Base-by-base conservation (phyloP, 805 yeast species). In the Metschnikowia baotianmanensis region DNA sequence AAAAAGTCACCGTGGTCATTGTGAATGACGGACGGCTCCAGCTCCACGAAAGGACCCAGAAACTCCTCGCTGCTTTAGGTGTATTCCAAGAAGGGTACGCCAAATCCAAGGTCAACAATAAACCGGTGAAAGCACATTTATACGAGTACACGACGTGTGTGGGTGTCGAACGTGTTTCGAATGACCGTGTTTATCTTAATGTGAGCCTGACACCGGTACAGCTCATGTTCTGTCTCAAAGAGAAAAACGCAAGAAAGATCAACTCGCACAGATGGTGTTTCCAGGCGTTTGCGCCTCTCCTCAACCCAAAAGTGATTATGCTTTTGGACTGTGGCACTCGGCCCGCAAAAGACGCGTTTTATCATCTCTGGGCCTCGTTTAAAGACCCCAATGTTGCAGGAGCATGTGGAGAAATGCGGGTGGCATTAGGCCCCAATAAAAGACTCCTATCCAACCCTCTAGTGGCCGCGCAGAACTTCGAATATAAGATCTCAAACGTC, bases 231-330 rank as follows among this genome's bases (percentile, higher is more conserved):
- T 91, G 96, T 55, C 67, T 91, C 55, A 91, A 91, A 58, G 98
- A 91, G 57, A 80, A 82, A 56, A 91, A 91, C 61, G 80, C 84
- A 51, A 82, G 85, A 58, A 91, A 91, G 57, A 91, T 91, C 61
- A 91, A 91, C 62, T 88, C 96, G 3, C 99, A 91, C 65, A 76
- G 97, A 53, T 91, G 99, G 99, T 89, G 95, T 22, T 82, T 91
- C 64, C 93, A 91, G 62, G 95, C 96, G 2, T 87, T 91, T 67
- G 86, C 89, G 11, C 86, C 90, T 24, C 72, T 84, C 22, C 65
- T 91, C 39, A 74, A 84, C 38, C 98, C 99, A 3, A 81, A 80
- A 37, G 84, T 89, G 19, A 85, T 93, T 20, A 82, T 87, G 46
- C 69, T 91, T 39, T 68, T 93, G 38, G 98, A 93, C 65, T 96